These are phyloP conservation scores for Schizosaccharomyces cryophilus DNA, from an alignment of 805 yeast genomes.

Conservation along the genomic window DNA sequence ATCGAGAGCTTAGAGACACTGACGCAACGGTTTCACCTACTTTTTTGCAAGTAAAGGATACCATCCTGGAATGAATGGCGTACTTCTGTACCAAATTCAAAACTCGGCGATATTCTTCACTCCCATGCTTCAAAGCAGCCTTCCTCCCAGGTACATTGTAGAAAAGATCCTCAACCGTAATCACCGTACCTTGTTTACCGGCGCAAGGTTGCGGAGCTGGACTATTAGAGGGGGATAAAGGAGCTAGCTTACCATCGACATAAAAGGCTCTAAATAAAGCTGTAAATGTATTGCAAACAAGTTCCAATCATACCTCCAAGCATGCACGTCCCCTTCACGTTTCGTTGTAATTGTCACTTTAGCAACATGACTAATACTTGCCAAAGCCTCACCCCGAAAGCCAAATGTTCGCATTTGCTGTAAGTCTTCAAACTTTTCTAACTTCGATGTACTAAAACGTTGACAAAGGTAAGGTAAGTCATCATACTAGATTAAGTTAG, in stretches of 20 bases:
- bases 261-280: conserved; percentile 23
- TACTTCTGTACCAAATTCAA: conserved; percentile 67
- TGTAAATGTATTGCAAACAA: neutral
- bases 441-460: conserved; percentile 78
- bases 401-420: conserved; percentile 56
- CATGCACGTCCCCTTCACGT: conserved; percentile 32
- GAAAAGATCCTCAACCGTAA: conserved; percentile 68
- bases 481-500: conserved; percentile 16
- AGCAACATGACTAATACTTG: conserved; percentile 77
- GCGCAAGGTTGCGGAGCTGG: conserved; percentile 50
- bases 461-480: conserved; percentile 68
- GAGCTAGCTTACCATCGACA: conserved; percentile 35
- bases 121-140: conserved; percentile 34
- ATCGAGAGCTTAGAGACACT: conserved; percentile 29
- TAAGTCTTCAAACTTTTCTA: conserved; percentile 51
- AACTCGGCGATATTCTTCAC: conserved; percentile 54
- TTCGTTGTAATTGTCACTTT: conserved; percentile 62
- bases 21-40: conserved; percentile 50
- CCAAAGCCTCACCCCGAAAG: conserved; percentile 89
- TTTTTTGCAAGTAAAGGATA: conserved; percentile 60
- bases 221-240: conserved; percentile 17
- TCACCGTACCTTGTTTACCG: conserved; percentile 67
- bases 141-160: conserved; percentile 66
- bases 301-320: conserved; percentile 24
- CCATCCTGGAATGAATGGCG: conserved; percentile 42